Evolutionary conservation across 345 rosid species (phyloP).

Genomic region (Camelina neglecta): DNA sequence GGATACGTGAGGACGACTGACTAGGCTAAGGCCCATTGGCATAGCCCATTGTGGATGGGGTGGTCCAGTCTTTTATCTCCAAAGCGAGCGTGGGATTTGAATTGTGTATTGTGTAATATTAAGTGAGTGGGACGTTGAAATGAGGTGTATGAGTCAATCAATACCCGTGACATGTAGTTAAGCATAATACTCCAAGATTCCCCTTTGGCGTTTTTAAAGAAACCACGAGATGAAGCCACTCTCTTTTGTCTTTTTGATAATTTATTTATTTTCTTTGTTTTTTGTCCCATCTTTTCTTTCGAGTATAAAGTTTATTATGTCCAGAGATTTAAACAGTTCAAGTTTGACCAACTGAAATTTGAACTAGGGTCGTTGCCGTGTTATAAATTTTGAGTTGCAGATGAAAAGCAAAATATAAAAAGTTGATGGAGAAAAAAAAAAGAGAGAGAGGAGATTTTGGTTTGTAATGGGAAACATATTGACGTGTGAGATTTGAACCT

Average conservation of each 20-base stretch:
- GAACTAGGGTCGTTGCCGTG: background rate
- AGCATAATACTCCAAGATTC: conserved; percentile 44
- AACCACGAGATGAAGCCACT: conserved; percentile 41
- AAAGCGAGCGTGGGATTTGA: conserved; percentile 24
- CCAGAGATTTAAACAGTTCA: background rate
- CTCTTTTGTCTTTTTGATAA: conserved; percentile 18
- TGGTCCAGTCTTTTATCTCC: conserved; percentile 28
- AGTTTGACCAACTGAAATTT: background rate
- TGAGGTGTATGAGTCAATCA: conserved; percentile 26
- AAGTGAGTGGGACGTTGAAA: conserved; percentile 35
- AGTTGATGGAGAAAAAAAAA: background rate
- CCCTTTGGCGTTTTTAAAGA: conserved; percentile 37
- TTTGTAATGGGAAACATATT: conserved; percentile 16
- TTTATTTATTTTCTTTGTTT: conserved; percentile 3
- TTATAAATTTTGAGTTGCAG: background rate
- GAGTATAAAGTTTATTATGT: background rate
- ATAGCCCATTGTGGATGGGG: conserved; percentile 23
- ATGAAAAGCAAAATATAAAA: background rate
- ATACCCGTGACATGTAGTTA: conserved; percentile 45
- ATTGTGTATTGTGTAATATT: conserved; percentile 16
- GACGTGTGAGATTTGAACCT: conserved; percentile 9
- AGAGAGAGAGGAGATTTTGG: background rate
- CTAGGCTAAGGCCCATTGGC: conserved; percentile 20
- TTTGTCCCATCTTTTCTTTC: background rate
- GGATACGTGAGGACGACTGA: conserved; percentile 5